Conservation (phyloP, 2,329 filamentous ascomycete species). For the Neoscytalidium dimidiatum region DNA sequence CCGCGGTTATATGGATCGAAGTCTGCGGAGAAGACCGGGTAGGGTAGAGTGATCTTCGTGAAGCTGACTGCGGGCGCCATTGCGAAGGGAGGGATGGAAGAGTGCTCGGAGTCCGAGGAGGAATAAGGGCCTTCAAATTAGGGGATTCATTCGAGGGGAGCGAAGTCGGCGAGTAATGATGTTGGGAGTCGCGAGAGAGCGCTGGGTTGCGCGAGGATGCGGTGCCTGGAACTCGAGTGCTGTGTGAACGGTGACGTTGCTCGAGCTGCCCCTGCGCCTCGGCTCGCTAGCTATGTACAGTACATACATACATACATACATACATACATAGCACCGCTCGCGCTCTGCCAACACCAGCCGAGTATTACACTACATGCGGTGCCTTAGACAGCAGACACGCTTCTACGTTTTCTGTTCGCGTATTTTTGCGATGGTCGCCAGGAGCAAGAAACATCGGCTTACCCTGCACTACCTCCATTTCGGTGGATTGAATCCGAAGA, state of each 20-base stretch:
- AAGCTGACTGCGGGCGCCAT: constrained; percentile 39
- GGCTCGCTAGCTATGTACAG: no score
- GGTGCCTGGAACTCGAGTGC: background rate
- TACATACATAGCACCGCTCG: no score
- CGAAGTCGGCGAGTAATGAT: background rate
- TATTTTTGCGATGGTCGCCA: no score
- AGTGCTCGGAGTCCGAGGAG: background rate
- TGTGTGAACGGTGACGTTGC: constrained; percentile 3
- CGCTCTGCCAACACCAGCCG: no score
- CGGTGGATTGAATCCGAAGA: no score
- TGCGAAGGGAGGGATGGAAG: background rate
- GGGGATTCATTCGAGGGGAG: background rate
- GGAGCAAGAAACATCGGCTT: no score
- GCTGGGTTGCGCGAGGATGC: background rate
- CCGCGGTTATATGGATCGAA: constrained; percentile 80
- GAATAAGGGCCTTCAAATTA: background rate
- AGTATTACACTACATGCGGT: no score
- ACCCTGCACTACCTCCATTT: no score
- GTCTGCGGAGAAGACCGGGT: constrained; percentile 83
- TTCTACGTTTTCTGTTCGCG: no score
- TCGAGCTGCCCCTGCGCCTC: background rate
- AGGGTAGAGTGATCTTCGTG: constrained; percentile 70
- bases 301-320: no score
- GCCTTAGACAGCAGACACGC: no score
- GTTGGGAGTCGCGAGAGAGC: background rate